A percentile compares a stretch with the other conserved stretches of the same genome.
Conservation (phyloP, 2,329 filamentous ascomycete genomes). For the Orbilia blumenaviensis region DNA sequence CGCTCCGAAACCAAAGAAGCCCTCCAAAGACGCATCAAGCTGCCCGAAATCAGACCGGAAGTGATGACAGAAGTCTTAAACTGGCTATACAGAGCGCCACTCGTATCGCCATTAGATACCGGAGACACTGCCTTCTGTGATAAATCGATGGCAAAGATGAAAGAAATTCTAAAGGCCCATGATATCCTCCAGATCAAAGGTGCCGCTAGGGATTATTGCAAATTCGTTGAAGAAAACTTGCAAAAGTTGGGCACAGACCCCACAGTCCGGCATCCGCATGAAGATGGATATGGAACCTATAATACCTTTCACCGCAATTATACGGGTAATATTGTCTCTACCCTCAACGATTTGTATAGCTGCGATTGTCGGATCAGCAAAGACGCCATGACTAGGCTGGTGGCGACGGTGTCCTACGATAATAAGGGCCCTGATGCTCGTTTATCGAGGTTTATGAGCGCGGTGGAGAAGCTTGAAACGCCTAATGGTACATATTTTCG, state of each 20-base stretch:
- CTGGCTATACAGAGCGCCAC: slow-evolving; percentile 14
- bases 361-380: not conserved
- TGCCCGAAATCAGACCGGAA: not conserved
- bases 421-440: not conserved
- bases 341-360: not conserved
- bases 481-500: not conserved
- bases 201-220: not conserved
- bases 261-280: not conserved
- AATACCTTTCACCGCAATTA: not conserved
- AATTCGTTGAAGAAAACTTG: not conserved
- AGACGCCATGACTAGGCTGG: not conserved
- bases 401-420: not conserved
- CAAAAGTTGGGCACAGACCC: not conserved
- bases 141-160: not conserved
- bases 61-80: slow-evolving; percentile 5
- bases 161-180: not conserved
- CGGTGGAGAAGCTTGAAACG: not conserved
- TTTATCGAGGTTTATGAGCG: not conserved
- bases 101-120: not conserved
- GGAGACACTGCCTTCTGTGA: not conserved
- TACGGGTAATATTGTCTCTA: not conserved
- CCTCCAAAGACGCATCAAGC: not conserved
- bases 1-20: slow-evolving; percentile 1
- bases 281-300: not conserved
- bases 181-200: not conserved